phyloP scores from a whole-genome alignment of 257 asterid genomes.

The Eucommia ulmoides region DNA sequence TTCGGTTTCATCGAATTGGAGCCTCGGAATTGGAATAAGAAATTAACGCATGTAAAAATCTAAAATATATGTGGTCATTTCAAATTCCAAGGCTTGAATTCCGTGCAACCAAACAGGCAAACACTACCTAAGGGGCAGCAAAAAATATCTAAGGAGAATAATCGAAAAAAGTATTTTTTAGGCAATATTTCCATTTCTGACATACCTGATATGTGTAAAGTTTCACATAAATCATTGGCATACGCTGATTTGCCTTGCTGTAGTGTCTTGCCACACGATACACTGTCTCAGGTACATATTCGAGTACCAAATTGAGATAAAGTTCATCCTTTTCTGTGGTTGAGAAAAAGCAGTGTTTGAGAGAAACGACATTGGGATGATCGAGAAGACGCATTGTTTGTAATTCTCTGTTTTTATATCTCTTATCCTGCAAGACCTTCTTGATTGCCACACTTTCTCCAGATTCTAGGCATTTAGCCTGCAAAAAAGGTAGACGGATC shows the following conservation, averaged over 20 bases:
- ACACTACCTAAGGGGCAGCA: too few relatives aligned
- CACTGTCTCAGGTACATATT: conserved; percentile 72
- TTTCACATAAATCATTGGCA: conserved; percentile 75
- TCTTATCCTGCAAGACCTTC: conserved; percentile 73
- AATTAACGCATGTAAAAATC: too few relatives aligned
- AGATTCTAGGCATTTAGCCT: conserved; percentile 77
- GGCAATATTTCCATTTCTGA: too few relatives aligned
- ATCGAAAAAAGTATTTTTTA: too few relatives aligned
- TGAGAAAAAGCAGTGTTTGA: conserved; percentile 75
- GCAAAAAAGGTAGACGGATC: conserved; percentile 16
- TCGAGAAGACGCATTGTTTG: conserved; percentile 78
- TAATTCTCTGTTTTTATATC: conserved; percentile 69
- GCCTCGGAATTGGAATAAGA: too few relatives aligned
- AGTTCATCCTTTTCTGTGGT: conserved; percentile 75
- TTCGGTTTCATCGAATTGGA: too few relatives aligned
- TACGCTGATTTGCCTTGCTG: conserved; percentile 62
- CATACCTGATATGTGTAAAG: conserved; percentile 68
- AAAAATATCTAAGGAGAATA: too few relatives aligned
- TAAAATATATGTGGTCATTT: too few relatives aligned
- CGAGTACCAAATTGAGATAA: conserved; percentile 67
- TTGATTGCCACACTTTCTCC: conserved; percentile 76
- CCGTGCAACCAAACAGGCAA: too few relatives aligned
- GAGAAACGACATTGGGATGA: conserved; percentile 69
- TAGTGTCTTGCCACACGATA: conserved; percentile 65
- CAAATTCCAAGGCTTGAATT: too few relatives aligned